Evolutionary conservation across 2,329 filamentous ascomycete genomes (phyloP).

Genomic region (Parasarocladium wereldwijsianum): DNA sequence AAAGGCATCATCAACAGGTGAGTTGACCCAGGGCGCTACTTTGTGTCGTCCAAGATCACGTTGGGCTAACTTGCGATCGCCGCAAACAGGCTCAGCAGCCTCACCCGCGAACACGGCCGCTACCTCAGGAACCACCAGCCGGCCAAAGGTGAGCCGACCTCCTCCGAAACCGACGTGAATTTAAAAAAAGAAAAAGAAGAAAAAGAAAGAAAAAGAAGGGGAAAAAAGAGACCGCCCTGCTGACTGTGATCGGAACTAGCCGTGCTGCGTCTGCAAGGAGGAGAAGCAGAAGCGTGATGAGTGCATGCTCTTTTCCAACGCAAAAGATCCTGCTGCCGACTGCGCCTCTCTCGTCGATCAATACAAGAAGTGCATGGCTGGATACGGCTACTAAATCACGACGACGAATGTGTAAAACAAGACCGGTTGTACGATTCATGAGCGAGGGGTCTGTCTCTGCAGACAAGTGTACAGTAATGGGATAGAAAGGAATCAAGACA

Average conservation of each 20-base stretch:
- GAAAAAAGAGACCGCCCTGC: conserved; percentile 5
- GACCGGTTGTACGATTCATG: background rate
- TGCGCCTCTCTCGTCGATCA: conserved; percentile 71
- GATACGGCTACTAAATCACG: conserved; percentile 67
- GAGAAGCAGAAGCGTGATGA: conserved; percentile 89
- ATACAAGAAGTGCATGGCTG: conserved; percentile 85
- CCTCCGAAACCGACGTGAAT: background rate
- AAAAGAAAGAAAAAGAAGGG: background rate
- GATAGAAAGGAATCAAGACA: background rate
- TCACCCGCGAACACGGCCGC: conserved; percentile 5
- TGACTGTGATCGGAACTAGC: conserved; percentile 37
- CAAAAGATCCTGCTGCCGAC: conserved; percentile 67
- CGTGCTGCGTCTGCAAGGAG: conserved; percentile 94
- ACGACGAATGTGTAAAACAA: conserved; percentile 14
- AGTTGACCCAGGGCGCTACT: background rate
- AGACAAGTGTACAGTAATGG: background rate
- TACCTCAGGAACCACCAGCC: conserved; percentile 5
- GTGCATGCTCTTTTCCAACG: conserved; percentile 94
- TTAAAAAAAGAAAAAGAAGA: background rate
- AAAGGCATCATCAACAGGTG: conserved; percentile 2
- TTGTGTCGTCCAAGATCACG: background rate
- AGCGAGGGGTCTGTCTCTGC: background rate
- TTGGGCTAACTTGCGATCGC: conserved; percentile 5
- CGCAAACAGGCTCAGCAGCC: conserved; percentile 5
- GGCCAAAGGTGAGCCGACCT: conserved; percentile 6